Evolutionary conservation across 2,329 filamentous ascomycete species (phyloP), one percentile per base, ranked within the genome.

Genomic region (Ceratocystis diversiconidia): DNA sequence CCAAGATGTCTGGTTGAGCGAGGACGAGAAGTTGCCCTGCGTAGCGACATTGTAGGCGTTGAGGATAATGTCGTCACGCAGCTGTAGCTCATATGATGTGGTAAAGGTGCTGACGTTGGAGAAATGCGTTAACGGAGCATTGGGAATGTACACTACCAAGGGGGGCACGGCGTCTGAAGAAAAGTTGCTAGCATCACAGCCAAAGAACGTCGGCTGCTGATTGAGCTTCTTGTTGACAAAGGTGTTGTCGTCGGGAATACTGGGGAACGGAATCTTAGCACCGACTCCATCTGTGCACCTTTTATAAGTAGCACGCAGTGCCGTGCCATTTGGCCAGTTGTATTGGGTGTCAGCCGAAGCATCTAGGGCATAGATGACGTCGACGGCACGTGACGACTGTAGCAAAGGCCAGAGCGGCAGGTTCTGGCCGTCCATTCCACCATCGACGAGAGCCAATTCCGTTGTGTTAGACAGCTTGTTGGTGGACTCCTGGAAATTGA

Each of bases 21-120:
- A 87, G 2, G 86, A 73, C 0, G 90, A 92, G 62, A 81, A 83
- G 76, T 97, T 96, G 63, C 83, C 90, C 78, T 88, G 86, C 0
- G 92, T 96, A 2, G 83, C 92, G 19, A 87, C 84, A 70, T 94
- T 83, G 77, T 88, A 94, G 22, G 90, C 92, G 76, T 99, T 97
- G 70, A 83, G 75, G 71, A 99, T 90, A 72, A 96, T 89, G 68
- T 81, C 81, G 73, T 96, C 84, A 69, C 92, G 88, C 76, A 90
- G 75, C 0, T 73, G 75, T 70, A 83, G 75, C 44, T 81, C 79
- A 79, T 92, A 90, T 50, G 75, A 75, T 46, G 85, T 78, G 68
- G 85, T 79, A 73, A 88, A 92, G 61, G 92, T 96, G 1, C 87
- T 88, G 5, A 87, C 81, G 77, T 97, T 97, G 74, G 86, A 88